phyloP scores from a whole-genome alignment of 2,329 filamentous ascomycete species.

The Scytalidium sp. region DNA sequence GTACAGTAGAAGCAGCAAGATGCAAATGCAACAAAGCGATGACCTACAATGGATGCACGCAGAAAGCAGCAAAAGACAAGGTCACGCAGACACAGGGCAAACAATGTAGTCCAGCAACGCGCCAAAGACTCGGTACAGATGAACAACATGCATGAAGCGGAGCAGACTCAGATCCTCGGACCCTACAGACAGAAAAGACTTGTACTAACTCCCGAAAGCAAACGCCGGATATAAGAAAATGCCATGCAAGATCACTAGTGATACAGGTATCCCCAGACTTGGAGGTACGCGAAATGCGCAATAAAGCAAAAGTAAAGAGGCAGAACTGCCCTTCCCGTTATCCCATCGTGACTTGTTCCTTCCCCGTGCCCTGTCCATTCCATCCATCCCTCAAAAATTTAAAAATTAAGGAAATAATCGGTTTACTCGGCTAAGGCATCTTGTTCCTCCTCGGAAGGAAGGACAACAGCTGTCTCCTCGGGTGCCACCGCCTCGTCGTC shows the following conservation, averaged over 20 bases:
- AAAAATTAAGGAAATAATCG: not conserved
- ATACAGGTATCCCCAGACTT: not conserved
- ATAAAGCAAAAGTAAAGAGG: no score
- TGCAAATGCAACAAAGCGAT: not conserved
- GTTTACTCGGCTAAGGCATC: conserved; percentile 20
- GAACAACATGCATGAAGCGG: not conserved
- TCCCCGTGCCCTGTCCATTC: not conserved
- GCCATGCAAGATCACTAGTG: not conserved
- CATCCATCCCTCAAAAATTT: not conserved
- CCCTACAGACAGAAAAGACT: no score
- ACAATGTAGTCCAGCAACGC: not conserved
- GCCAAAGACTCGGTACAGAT: not conserved
- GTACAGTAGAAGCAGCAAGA: not conserved
- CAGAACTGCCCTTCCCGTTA: not conserved
- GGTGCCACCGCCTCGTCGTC: conserved; percentile 39
- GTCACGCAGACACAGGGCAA: not conserved
- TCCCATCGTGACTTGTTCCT: not conserved
- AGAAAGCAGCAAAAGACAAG: not conserved
- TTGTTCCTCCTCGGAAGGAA: conserved; percentile 26
- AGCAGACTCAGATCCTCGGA: no score
- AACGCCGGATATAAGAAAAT: not conserved
- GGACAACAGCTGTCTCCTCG: conserved; percentile 27
- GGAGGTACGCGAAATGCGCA: not conserved
- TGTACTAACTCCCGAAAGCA: no score
- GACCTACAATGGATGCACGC: not conserved